Percentiles rank a stretch among this genome's conserved stretches.
Evolutionary conservation across 2,329 filamentous ascomycete species (phyloP).

Genomic region (Alternaria metachromatica): DNA sequence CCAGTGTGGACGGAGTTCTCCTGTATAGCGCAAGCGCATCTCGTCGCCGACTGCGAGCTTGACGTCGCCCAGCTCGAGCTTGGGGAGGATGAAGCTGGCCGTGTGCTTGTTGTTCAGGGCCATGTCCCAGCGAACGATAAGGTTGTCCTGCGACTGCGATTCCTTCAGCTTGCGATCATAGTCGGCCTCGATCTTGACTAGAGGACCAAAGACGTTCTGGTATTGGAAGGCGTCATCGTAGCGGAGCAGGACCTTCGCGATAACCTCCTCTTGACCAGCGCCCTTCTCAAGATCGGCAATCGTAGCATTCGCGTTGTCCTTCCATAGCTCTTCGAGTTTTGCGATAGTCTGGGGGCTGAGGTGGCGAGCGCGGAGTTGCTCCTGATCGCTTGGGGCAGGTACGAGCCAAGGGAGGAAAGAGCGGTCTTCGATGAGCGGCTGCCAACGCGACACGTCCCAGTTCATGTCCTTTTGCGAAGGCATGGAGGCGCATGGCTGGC

Average conservation of each 20-base stretch:
- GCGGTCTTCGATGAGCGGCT: slow-evolving; percentile 94
- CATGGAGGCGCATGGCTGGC: slow-evolving; percentile 93
- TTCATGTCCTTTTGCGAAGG: slow-evolving; percentile 99
- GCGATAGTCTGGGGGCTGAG: slow-evolving; percentile 93
- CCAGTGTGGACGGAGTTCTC: slow-evolving; percentile 90
- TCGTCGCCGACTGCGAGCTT: slow-evolving; percentile 98
- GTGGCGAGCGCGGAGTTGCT: slow-evolving; percentile 93
- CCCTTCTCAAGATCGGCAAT: slow-evolving; percentile 91
- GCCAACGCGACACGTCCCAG: slow-evolving; percentile 98
- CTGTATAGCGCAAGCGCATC: slow-evolving; percentile 96
- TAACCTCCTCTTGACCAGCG: slow-evolving; percentile 91
- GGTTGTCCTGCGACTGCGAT: slow-evolving; percentile 94
- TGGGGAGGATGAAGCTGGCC: slow-evolving; percentile 93
- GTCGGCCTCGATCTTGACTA: slow-evolving; percentile 99
- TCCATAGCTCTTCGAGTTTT: slow-evolving; percentile 98
- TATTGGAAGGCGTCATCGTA: slow-evolving; percentile 99
- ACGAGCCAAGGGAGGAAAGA: slow-evolving; percentile 96
- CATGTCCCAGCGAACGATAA: slow-evolving; percentile 92
- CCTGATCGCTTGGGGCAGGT: slow-evolving; percentile 84
- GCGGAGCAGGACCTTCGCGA: slow-evolving; percentile 86
- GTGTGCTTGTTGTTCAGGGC: slow-evolving; percentile 97
- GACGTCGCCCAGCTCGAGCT: slow-evolving; percentile 96
- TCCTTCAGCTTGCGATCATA: slow-evolving; percentile 99
- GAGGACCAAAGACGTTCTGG: slow-evolving; percentile 95
- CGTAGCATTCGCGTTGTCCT: slow-evolving; percentile 88